These are phyloP conservation scores for Trypanosoma cruzi DNA, from an alignment of 208 protist genomes.

Conservation along the genomic window DNA sequence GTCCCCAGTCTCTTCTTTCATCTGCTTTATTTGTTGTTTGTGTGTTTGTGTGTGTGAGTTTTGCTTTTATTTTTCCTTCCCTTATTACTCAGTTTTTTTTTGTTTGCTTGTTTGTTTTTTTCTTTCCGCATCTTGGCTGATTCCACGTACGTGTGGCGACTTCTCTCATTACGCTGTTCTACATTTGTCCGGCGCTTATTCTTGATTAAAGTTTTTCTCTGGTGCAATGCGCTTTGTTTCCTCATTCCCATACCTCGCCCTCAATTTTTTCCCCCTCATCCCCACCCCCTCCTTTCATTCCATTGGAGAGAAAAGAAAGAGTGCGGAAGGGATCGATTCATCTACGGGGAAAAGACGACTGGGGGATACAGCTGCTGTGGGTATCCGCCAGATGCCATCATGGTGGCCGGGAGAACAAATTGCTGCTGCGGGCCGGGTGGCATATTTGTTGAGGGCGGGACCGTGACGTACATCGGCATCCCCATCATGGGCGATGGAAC, in stretches of 20 bases:
- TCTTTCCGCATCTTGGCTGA: neutral
- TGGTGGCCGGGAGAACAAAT: slow-evolving; percentile 20
- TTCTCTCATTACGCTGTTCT: neutral
- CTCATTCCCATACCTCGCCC: too few species aligned
- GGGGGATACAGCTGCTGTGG: slow-evolving; percentile 14
- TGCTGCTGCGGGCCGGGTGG: slow-evolving; percentile 2
- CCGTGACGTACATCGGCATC: slow-evolving; percentile 22
- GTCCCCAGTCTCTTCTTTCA: too few species aligned
- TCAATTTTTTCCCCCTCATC: neutral
- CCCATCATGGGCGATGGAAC: slow-evolving; percentile 13
- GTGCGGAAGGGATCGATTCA: neutral
- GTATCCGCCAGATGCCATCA: slow-evolving; percentile 14
- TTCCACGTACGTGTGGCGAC: neutral
- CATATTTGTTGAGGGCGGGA: slow-evolving; percentile 1
- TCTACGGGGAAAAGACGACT: slow-evolving; percentile 13
- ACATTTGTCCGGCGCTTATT: neutral
- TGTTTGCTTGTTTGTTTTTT: slow-evolving; percentile 16
- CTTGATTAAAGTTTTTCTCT: neutral
- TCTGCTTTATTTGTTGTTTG: too few species aligned
- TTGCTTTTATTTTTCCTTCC: too few species aligned
- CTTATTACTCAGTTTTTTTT: neutral
- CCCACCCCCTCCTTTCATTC: neutral
- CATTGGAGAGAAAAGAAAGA: too few species aligned
- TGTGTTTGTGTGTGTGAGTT: too few species aligned
- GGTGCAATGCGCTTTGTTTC: neutral